phyloP scores from a whole-genome alignment of 176 grass and related monocot species.

The Bolboschoenus planiculmis region DNA sequence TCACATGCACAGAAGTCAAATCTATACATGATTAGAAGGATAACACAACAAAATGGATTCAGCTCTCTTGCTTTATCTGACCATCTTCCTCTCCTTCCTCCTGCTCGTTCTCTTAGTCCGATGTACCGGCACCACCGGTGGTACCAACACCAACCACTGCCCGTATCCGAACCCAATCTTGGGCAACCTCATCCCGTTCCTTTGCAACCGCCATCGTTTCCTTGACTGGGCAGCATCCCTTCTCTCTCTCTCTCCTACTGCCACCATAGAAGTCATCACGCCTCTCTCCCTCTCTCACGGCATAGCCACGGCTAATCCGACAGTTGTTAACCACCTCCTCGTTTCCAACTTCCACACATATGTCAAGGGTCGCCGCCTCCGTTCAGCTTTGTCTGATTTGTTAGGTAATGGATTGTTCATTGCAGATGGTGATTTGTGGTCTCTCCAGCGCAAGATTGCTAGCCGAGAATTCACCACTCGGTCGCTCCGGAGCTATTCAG shows the following conservation, averaged over 20 bases:
- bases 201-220: slow-evolving; percentile 61
- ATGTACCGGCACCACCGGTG: background rate
- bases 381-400: slow-evolving; percentile 31
- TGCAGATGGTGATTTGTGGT: slow-evolving; percentile 45
- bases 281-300: slow-evolving; percentile 37
- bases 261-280: slow-evolving; percentile 46
- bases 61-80: background rate
- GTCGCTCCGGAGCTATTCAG: slow-evolving; percentile 35
- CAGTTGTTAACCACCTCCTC: slow-evolving; percentile 44
- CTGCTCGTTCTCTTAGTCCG: slow-evolving; percentile 9
- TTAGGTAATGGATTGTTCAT: slow-evolving; percentile 46
- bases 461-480: slow-evolving; percentile 49
- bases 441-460: slow-evolving; percentile 55
- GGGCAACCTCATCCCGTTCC: slow-evolving; percentile 40
- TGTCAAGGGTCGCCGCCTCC: slow-evolving; percentile 56
- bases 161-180: slow-evolving; percentile 48
- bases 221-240: slow-evolving; percentile 68
- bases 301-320: slow-evolving; percentile 53
- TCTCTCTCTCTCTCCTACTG: slow-evolving; percentile 34
- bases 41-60: slow-evolving; percentile 31
- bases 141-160: slow-evolving; percentile 31
- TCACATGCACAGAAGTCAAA: too few relatives aligned
- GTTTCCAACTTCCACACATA: slow-evolving; percentile 45
- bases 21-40: background rate
- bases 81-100: background rate